A percentile compares a stretch with the other conserved stretches of the same genome.
Evolutionary conservation across 2,329 filamentous ascomycete species (phyloP).

Genomic region (Ceratocystiopsis sp.): DNA sequence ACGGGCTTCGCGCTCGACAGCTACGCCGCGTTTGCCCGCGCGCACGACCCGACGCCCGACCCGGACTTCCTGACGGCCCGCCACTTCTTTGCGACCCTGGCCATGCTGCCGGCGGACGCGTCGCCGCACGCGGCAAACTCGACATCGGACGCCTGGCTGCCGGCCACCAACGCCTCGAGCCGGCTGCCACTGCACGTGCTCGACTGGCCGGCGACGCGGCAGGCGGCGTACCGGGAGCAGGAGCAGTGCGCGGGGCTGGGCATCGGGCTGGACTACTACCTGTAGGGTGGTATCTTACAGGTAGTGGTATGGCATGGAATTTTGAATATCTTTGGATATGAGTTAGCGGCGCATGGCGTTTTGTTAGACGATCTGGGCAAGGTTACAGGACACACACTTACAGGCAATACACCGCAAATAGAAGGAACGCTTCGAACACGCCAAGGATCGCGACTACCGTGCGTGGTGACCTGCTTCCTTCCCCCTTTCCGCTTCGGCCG

Average conservation of each 20-base stretch:
- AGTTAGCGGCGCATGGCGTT: too few relatives aligned
- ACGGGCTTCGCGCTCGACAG: conserved; percentile 25
- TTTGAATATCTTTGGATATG: too few relatives aligned
- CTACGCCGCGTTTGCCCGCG: conserved; percentile 33
- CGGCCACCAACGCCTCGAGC: conserved; percentile 15
- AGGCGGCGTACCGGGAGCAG: conserved; percentile 27
- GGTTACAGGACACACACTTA: too few relatives aligned
- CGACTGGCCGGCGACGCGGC: conserved; percentile 21
- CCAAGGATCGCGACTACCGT: too few relatives aligned
- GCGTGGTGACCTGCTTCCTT: too few relatives aligned
- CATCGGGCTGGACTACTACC: conserved; percentile 26
- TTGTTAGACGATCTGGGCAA: too few relatives aligned
- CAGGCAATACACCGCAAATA: too few relatives aligned
- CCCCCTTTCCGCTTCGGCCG: too few relatives aligned
- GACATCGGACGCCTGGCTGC: conserved; percentile 19
- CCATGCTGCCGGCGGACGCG: too few relatives aligned
- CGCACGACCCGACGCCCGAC: conserved; percentile 32
- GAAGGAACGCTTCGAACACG: too few relatives aligned
- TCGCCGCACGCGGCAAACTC: conserved; percentile 5
- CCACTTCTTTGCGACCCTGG: conserved; percentile 17
- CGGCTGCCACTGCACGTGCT: conserved; percentile 27
- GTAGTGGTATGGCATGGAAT: too few relatives aligned
- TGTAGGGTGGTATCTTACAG: too few relatives aligned
- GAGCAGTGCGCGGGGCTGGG: conserved; percentile 31
- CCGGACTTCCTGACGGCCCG: conserved; percentile 25